Base-by-base conservation (phyloP, 768 basidiomycete species). In the Trametes cingulata region DNA sequence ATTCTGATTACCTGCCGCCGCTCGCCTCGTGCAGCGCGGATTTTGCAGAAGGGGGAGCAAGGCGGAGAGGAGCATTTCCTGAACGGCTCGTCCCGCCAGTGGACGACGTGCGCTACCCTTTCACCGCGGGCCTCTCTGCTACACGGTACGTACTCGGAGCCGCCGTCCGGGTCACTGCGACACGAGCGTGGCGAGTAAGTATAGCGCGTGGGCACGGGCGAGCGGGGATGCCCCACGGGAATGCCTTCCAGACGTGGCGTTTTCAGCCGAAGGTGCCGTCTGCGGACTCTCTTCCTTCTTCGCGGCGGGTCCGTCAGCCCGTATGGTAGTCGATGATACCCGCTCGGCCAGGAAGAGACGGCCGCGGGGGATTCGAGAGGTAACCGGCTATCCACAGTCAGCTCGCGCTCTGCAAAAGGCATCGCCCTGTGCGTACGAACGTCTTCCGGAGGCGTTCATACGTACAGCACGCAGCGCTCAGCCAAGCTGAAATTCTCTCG, bases 1-100 rank as follows among this genome's bases (percentile, higher is more conserved):
- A 61, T 61, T 61, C 60, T 61, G 59, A 61, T 61, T 49, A 55
- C 60, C 60, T 55, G 46, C 53, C 52, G 37, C 46, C 46, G 36
- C 58, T 42, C 36, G 48, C 48, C 60, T 55, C 60, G 53, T 61
- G 46, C 53, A 19, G 46, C 52, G 60, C 37, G 47, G 27, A 40
- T 41, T 41, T 47, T 15, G 51, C 10, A 40, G 36, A 39, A 40
- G n/a, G 39, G 43, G 51, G 56, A 48, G 14, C 48, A 49, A 50
- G 48, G 56, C n/a, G 56, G 20, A 50, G 40, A 22, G 35, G 19
- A 17, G 39, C 40, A 35, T 42, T 50, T 15, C 27, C 46, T 39
- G 22, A 6, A 48, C 10, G 19, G 48, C 24, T 42, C 40, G 45
- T 20, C 35, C 36, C 40, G 47, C 43, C 52, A n/a, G 46, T 46